Conservation (phyloP, 2,329 filamentous ascomycete species). For the Fusarium temperatum region DNA sequence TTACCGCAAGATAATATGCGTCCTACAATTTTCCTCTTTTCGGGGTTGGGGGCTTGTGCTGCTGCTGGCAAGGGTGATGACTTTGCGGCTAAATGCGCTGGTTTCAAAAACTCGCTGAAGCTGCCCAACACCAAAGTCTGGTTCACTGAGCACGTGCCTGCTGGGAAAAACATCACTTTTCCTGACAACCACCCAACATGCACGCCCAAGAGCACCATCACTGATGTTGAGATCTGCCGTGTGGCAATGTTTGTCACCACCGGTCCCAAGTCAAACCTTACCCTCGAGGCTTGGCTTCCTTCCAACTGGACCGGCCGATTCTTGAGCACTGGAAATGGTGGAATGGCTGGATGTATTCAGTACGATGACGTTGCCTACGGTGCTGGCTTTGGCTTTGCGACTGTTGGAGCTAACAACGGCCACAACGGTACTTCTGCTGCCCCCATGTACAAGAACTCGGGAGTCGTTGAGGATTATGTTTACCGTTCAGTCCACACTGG, state of each 20-base stretch:
- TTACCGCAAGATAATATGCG: constrained; percentile 3
- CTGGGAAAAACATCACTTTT: constrained; percentile 22
- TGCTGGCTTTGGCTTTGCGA: constrained; percentile 53
- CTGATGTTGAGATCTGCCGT: constrained; percentile 27
- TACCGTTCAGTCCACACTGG: constrained; percentile 34
- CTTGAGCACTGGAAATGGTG: constrained; percentile 59
- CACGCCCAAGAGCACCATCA: constrained; percentile 18
- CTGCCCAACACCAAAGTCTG: constrained; percentile 29
- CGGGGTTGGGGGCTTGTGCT: constrained; percentile 8
- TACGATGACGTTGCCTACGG: constrained; percentile 50
- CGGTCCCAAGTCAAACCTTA: constrained; percentile 34
- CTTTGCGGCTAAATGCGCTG: constrained; percentile 26
- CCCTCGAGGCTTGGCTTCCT: constrained; percentile 57
- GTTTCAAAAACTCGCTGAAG: constrained; percentile 16
- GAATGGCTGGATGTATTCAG: constrained; percentile 57
- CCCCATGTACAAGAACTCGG: constrained; percentile 18
- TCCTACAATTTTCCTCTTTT: constrained; percentile 1
- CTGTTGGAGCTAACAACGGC: constrained; percentile 58
- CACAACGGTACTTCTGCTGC: constrained; percentile 25
- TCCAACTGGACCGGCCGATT: constrained; percentile 58
- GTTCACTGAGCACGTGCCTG: constrained; percentile 30
- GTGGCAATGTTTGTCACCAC: constrained; percentile 29
- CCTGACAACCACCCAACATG: constrained; percentile 28
- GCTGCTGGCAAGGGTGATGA: not conserved
- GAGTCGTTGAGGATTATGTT: constrained; percentile 22